These are phyloP conservation scores for Solanum ossicruentum DNA, from an alignment of 257 asterid genomes.

Conservation along the genomic window DNA sequence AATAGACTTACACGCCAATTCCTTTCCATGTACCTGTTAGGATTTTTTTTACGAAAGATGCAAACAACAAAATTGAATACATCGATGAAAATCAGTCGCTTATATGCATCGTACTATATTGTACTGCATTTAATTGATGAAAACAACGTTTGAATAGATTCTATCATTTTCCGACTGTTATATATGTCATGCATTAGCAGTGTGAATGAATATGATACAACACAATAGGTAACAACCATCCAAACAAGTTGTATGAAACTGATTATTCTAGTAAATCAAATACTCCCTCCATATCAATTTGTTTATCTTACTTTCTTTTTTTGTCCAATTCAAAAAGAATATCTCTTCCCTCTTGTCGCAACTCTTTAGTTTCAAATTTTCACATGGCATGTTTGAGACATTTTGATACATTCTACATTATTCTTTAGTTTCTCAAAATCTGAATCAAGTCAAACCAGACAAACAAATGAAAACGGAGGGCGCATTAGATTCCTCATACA, in stretches of 20 bases:
- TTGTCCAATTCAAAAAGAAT: too few species aligned
- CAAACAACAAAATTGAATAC: background rate
- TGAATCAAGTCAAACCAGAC: too few species aligned
- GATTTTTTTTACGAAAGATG: background rate
- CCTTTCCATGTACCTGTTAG: constrained; percentile 19
- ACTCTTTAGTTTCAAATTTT: too few species aligned
- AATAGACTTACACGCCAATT: constrained; percentile 76
- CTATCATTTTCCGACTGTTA: background rate
- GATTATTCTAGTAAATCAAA: background rate
- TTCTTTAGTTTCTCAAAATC: too few species aligned
- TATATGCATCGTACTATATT: background rate
- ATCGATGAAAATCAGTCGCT: background rate
- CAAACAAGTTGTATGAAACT: background rate
- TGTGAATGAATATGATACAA: background rate
- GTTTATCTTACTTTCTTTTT: too few species aligned
- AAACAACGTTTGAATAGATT: background rate
- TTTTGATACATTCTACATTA: too few species aligned
- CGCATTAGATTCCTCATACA: background rate
- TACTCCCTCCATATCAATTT: too few species aligned
- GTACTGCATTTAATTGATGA: background rate
- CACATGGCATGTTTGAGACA: too few species aligned
- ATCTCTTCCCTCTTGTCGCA: too few species aligned
- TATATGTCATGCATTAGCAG: background rate
- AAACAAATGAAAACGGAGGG: too few species aligned
- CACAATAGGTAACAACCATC: background rate